phyloP scores from a whole-genome alignment of 208 protist genomes.

The Endotrypanum monterogeii region DNA sequence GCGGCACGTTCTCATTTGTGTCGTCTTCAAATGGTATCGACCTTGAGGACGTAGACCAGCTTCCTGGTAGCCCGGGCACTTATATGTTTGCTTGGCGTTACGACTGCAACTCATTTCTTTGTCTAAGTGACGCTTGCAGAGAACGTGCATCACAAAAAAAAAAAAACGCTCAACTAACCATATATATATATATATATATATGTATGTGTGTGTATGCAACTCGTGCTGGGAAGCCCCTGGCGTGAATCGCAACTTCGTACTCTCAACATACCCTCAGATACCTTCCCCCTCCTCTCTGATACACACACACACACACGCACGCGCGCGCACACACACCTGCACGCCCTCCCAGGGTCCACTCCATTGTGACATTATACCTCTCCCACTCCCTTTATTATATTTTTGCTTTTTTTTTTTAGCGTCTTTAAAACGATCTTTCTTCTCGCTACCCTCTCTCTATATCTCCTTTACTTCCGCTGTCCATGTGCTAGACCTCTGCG shows the following conservation, averaged over 20 bases:
- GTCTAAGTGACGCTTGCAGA: no score
- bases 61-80: no score
- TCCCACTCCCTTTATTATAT: background rate
- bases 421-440: background rate
- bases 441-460: background rate
- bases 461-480: background rate
- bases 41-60: no score
- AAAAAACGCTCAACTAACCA: background rate
- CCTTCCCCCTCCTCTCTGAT: background rate
- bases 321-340: background rate
- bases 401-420: background rate
- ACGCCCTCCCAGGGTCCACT: background rate
- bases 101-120: no score
- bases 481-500: background rate
- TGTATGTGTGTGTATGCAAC: background rate
- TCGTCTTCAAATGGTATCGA: no score
- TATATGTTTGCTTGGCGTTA: no score
- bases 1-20: no score
- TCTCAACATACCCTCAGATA: no score
- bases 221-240: no score
- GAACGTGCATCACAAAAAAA: no score
- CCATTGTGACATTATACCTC: background rate
- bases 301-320: background rate
- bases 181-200: conserved; percentile 13
- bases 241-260: no score